A percentile compares a stretch with the other conserved stretches of the same genome.
Evolutionary conservation across 2,329 filamentous ascomycete genomes (phyloP).

Genomic region (Trichoderma sp.): DNA sequence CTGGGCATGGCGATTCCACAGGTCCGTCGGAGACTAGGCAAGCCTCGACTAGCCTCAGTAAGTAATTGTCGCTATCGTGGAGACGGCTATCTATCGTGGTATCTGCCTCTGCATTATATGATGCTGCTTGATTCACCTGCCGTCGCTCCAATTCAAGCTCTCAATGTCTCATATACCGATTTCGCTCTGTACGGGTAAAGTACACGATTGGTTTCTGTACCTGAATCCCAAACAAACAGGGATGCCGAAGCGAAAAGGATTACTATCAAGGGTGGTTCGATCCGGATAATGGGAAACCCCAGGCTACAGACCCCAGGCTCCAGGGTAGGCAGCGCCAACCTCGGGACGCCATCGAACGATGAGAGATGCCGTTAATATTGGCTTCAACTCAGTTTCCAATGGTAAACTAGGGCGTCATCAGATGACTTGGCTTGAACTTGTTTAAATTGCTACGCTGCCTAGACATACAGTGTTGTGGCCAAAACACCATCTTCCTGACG

Average conservation of each 20-base stretch:
- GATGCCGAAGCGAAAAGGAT: not conserved
- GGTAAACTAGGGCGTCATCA: not conserved
- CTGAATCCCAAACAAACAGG: not conserved
- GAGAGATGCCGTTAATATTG: not conserved
- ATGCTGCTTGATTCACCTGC: not conserved
- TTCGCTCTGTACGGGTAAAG: not conserved
- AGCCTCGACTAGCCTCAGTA: not conserved
- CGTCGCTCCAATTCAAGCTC: not conserved
- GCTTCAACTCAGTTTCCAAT: not conserved
- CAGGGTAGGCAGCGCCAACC: not conserved
- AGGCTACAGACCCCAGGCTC: not conserved
- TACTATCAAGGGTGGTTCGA: not conserved
- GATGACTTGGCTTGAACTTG: not conserved
- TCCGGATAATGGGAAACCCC: not conserved
- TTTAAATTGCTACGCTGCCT: not conserved
- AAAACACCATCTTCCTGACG: conserved; percentile 3
- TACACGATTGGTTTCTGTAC: not conserved
- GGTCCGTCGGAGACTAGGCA: not conserved
- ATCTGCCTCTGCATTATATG: not conserved
- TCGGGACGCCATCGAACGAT: not conserved
- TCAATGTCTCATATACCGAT: not conserved
- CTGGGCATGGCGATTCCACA: not conserved
- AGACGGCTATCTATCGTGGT: not conserved
- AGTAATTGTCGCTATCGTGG: not conserved
- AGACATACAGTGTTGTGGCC: not conserved